Evolutionary conservation across 768 basidiomycete species (phyloP), one percentile per base, ranked within the genome.

Genomic region (Mycena crocata): DNA sequence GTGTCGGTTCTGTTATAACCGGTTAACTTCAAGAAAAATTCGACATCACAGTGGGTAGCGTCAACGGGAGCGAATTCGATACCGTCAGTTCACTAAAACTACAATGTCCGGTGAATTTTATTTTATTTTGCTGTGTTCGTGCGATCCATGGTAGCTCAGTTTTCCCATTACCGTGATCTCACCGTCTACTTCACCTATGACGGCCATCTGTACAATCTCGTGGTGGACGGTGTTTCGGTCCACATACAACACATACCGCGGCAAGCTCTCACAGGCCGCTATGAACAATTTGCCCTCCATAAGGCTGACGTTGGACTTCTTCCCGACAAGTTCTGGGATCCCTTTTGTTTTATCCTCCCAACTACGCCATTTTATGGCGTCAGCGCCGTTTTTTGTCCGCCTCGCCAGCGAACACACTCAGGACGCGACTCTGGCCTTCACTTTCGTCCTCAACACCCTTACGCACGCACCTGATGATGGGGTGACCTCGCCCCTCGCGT

Each of bases 241-340:
- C 64, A 57, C 35, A 69, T 66, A n/a, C 68, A 69, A 19, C 68
- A 69, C 49, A 52, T 69, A 23, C 50, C 64, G 5, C 64, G 55
- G 14, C 57, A 32, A 17, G 62, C 49, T 30, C 42, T 69, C 3
- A n/a, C 64, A 17, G 64, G 68, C 21, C 59, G 46, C 17, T 54
- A 35, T 23, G 60, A 65, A 24, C 34, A 62, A 26, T 51, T 23
- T 13, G 49, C n/a, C 19, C n/a, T 46, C 3, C 62, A 44, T 49
- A 62, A 21, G 30, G 23, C 55, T 3, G 48, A 52, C 15, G 31
- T 57, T 28, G n/a, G n/a, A n/a, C 45, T 35, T 4, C 1, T 14
- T 12, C 31, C 26, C 34, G n/a, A n/a, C n/a, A 37, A 54, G 12
- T 14, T 7, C 54, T 15, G 5, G 40, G 23, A 28, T 7, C 62